Evolutionary conservation across 108 stramenopile genomes (phyloP).

Genomic region (Bacterosira constricta): DNA sequence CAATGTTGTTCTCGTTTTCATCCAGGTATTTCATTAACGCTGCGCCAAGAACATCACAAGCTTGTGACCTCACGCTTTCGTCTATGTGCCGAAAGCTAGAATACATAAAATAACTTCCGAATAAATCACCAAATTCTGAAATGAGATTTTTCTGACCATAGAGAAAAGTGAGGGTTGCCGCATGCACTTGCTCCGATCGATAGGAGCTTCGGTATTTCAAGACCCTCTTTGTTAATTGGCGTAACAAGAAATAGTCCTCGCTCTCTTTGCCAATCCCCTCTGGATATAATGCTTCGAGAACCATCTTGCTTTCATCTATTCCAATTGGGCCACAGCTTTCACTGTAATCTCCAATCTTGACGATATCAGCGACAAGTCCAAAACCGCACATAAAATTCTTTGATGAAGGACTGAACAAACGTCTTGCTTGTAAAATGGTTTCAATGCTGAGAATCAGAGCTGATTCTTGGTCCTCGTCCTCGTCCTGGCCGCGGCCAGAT

Average conservation of each 20-base stretch:
- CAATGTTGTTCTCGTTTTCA: constrained; percentile 32
- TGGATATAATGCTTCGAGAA: constrained; percentile 40
- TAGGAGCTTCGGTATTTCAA: constrained; percentile 36
- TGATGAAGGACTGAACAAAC: constrained; percentile 24
- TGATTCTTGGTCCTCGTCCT: constrained; percentile 36
- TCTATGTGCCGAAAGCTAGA: constrained; percentile 38
- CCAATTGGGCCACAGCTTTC: constrained; percentile 22
- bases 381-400: constrained; percentile 47
- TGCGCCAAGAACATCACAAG: constrained; percentile 40
- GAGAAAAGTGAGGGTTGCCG: constrained; percentile 22
- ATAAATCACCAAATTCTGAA: constrained; percentile 18
- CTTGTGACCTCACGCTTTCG: constrained; percentile 29
- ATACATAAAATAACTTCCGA: constrained; percentile 32
- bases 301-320: constrained; percentile 27
- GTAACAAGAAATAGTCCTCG: constrained; percentile 33
- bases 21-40: constrained; percentile 29
- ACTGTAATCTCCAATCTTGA: constrained; percentile 30
- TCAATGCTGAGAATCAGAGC: constrained; percentile 41
- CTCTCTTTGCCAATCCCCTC: constrained; percentile 35
- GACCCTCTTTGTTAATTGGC: constrained; percentile 30
- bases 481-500: not conserved
- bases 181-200: constrained; percentile 23
- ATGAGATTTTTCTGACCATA: constrained; percentile 34
- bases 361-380: constrained; percentile 19
- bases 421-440: constrained; percentile 44